Evolutionary conservation across 495 filamentous ascomycete genomes (phyloP).

Genomic region (Glarea lozoyensis): DNA sequence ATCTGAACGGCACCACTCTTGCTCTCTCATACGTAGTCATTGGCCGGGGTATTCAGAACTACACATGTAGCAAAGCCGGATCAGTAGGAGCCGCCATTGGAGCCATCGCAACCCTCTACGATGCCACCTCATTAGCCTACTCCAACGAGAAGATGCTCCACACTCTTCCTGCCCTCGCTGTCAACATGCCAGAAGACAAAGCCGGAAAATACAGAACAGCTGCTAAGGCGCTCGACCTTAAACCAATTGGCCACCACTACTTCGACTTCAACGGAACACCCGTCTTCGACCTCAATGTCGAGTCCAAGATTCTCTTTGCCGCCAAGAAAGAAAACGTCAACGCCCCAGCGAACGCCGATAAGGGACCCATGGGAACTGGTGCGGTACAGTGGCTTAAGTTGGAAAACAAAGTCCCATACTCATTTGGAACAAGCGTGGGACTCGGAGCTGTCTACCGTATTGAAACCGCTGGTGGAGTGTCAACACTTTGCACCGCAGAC

Average conservation of each 20-base stretch:
- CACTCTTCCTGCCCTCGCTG: conserved; percentile 29
- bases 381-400: conserved; percentile 62
- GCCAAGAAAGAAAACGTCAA: conserved; percentile 37
- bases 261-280: conserved; percentile 46
- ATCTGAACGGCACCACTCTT: conserved; percentile 22
- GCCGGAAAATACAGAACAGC: conserved; percentile 27
- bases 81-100: conserved; percentile 37
- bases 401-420: conserved; percentile 27
- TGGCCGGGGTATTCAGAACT: conserved; percentile 72
- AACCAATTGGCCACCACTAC: conserved; percentile 54
- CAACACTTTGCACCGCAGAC: conserved; percentile 35
- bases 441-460: conserved; percentile 55
- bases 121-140: conserved; percentile 16
- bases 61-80: conserved; percentile 46
- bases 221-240: conserved; percentile 23
- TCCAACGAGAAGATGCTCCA: conserved; percentile 19
- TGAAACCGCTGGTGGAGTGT: conserved; percentile 52
- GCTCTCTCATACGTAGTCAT: conserved; percentile 53
- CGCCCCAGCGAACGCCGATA: conserved; percentile 40
- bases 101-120: conserved; percentile 55
- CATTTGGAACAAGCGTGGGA: conserved; percentile 31
- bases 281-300: conserved; percentile 47
- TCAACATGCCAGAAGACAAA: conserved; percentile 20
- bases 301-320: conserved; percentile 28
- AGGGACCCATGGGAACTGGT: conserved; percentile 32